phyloP scores from a whole-genome alignment of 2,329 filamentous ascomycete genomes.

The Sclerotinia borealis region DNA sequence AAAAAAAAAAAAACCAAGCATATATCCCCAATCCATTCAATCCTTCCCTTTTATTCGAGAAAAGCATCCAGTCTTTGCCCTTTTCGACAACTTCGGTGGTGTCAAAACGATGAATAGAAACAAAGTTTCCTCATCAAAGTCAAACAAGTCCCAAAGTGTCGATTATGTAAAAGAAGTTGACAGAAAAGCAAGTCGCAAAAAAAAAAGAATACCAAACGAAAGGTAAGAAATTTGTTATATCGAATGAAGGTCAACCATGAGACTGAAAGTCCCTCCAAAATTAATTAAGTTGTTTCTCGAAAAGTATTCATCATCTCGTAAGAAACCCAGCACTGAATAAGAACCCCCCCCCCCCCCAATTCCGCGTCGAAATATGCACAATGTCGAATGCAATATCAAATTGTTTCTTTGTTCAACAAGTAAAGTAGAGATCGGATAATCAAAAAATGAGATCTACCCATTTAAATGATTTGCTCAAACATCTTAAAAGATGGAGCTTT shows the following conservation, averaged over 20 bases:
- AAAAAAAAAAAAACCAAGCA: not conserved
- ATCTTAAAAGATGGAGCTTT: conserved; percentile 56
- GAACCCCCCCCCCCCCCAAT: conserved; percentile 6
- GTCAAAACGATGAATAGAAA: not conserved
- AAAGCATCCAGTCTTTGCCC: not conserved
- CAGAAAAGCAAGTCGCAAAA: not conserved
- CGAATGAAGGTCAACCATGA: not conserved
- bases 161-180: not conserved
- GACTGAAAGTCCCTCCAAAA: not conserved
- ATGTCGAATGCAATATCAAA: conserved; percentile 36
- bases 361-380: conserved; percentile 30
- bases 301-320: conserved; percentile 30
- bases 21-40: not conserved
- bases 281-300: conserved; percentile 11
- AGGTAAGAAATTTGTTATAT: not conserved
- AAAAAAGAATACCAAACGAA: not conserved
- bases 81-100: not conserved
- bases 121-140: not conserved
- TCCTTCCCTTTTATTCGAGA: not conserved
- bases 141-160: not conserved
- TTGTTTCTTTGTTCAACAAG: conserved; percentile 21
- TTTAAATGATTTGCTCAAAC: conserved; percentile 16
- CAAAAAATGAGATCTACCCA: conserved; percentile 32
- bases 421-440: conserved; percentile 29
- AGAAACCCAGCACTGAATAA: conserved; percentile 21